phyloP scores from a whole-genome alignment of 140 eudicot genomes.

The Erigeron philadelphicus region DNA sequence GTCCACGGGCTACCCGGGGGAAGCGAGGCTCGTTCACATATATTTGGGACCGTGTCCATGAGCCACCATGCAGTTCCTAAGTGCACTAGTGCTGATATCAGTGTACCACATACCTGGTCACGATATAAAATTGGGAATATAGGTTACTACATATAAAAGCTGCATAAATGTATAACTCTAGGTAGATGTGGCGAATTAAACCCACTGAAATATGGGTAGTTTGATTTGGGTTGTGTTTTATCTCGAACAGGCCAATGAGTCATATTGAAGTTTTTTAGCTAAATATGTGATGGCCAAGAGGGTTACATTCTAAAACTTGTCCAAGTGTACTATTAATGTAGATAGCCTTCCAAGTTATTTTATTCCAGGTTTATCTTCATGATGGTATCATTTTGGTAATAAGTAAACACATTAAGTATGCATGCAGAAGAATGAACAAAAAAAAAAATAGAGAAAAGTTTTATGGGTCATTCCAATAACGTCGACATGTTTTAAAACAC shows the following conservation, averaged over 20 bases:
- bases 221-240: background rate
- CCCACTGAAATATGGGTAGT: background rate
- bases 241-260: background rate
- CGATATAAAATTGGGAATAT: slow-evolving; percentile 6
- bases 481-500: background rate
- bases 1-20: slow-evolving; percentile 89
- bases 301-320: background rate
- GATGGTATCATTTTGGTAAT: background rate
- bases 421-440: background rate
- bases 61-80: slow-evolving; percentile 96
- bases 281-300: background rate
- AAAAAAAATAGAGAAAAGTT: background rate
- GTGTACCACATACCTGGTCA: slow-evolving; percentile 67
- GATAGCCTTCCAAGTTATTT: background rate
- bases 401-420: background rate
- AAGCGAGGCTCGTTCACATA: slow-evolving; percentile 60
- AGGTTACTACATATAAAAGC: background rate
- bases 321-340: background rate
- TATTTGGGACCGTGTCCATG: slow-evolving; percentile 64
- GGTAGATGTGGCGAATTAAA: background rate
- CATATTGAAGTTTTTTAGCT: background rate
- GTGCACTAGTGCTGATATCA: slow-evolving; percentile 66
- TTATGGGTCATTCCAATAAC: background rate
- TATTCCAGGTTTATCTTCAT: background rate
- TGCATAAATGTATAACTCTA: background rate